A percentile compares a stretch with the other conserved stretches of the same genome.
These are phyloP conservation scores for Sclerotinia minor DNA, from an alignment of 2,329 filamentous ascomycete species.

Conservation along the genomic window DNA sequence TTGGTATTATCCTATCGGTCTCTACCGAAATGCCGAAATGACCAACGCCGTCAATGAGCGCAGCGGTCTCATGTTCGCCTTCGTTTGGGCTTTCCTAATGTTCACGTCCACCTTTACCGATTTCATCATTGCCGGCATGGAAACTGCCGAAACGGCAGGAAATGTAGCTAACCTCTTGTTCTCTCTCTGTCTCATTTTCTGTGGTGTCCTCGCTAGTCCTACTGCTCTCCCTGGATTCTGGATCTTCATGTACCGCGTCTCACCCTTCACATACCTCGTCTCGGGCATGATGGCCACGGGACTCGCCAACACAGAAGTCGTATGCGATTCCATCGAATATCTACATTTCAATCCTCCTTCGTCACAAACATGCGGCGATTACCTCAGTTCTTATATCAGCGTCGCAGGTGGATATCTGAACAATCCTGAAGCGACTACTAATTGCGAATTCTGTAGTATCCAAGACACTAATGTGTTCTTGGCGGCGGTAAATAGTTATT, in stretches of 20 bases:
- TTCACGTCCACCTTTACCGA: slow-evolving; percentile 81
- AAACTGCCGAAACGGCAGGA: slow-evolving; percentile 72
- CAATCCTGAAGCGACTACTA: slow-evolving; percentile 48
- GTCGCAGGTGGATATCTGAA: slow-evolving; percentile 55
- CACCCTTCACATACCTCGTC: slow-evolving; percentile 81
- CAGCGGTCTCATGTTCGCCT: slow-evolving; percentile 76
- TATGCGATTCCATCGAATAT: slow-evolving; percentile 69
- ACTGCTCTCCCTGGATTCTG: slow-evolving; percentile 69
- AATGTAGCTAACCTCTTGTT: slow-evolving; percentile 78
- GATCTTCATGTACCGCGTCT: slow-evolving; percentile 83
- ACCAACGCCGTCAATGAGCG: slow-evolving; percentile 64
- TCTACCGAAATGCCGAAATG: slow-evolving; percentile 64
- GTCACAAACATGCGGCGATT: slow-evolving; percentile 60
- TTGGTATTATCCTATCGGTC: slow-evolving; percentile 83
- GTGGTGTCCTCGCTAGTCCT: slow-evolving; percentile 69
- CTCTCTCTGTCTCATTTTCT: slow-evolving; percentile 73
- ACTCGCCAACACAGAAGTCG: slow-evolving; percentile 65
- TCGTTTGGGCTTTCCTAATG: slow-evolving; percentile 72
- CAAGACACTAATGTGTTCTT: slow-evolving; percentile 55
- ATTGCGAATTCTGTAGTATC: slow-evolving; percentile 59
- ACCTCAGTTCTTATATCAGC: slow-evolving; percentile 54
- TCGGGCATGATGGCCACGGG: slow-evolving; percentile 69
- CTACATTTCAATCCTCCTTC: slow-evolving; percentile 63
- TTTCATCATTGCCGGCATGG: slow-evolving; percentile 74
- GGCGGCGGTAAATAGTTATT: slow-evolving; percentile 51